Evolutionary conservation across 108 stramenopile species (phyloP), one percentile per base, ranked within the genome.

Genomic region (Fistulifera pelliculosa): DNA sequence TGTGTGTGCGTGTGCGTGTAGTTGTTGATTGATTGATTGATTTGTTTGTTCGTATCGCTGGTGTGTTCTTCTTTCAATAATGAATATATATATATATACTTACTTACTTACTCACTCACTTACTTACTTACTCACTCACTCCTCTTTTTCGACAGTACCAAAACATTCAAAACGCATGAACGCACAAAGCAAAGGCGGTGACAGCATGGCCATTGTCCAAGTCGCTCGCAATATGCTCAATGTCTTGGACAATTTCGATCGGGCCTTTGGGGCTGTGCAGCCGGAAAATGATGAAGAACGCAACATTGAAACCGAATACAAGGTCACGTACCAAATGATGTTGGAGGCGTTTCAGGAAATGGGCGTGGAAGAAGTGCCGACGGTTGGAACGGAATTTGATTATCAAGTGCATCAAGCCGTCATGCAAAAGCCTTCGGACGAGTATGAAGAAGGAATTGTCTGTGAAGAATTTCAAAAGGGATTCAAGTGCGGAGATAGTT

Each of bases 391-490:
- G 11, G 91, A 93, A 45, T 93, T 93, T 64, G 79, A 93, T 60
- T 89, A 89, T 41, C 87, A 93, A 45, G 18, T 73, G 12, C 91
- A 93, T 61, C 83, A 93, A 61, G 91, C 91, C n/a, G 71, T 93
- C 28, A 81, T 85, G 85, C 85, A 87, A 66, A 69, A 65, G 60
- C 74, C 83, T 15, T 62, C 58, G 41, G 80, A 81, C 12, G 83
- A 87, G 38, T 81, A 81, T 50, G 87, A 87, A 51, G 91, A 89
- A 67, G 87, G 87, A 11, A 71, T 89, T 56, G 83, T 89, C 23
- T 93, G 91, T 60, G 76, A 93, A 66, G 91, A 93, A 56, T 81
- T 86, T 47, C 77, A 76, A 27, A 82, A 79, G 49, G 90, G 90
- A 50, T 88, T 76, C 56, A 58, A 62, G 41, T 48, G 81, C 57